These are phyloP conservation scores for Hansenula sp. DNA, from an alignment of 1,139 yeast species.

Conservation along the genomic window DNA sequence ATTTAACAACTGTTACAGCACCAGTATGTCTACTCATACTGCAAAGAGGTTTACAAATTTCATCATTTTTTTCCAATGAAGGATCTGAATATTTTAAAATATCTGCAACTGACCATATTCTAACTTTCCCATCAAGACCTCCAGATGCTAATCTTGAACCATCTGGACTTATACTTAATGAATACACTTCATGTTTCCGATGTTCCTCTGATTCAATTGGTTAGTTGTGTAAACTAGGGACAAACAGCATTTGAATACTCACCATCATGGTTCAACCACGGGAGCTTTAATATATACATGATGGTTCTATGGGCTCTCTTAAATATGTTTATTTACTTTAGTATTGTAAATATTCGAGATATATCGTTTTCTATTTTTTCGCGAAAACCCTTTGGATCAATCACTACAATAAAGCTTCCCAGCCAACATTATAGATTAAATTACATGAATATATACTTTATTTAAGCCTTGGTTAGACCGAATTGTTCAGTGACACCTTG, in stretches of 20 bases:
- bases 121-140: conserved; percentile 89
- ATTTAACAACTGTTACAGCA: conserved; percentile 88
- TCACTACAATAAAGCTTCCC: no score
- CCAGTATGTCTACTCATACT: conserved; percentile 88
- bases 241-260: conserved; percentile 8
- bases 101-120: conserved; percentile 80
- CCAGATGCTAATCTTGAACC: conserved; percentile 89
- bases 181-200: conserved; percentile 77
- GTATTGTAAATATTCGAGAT: no score
- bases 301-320: background rate
- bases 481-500: conserved; percentile 44
- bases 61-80: conserved; percentile 23
- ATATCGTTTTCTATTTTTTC: no score
- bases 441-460: no score
- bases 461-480: no score
- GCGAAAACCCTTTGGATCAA: no score
- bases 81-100: conserved; percentile 32
- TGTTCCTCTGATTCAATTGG: conserved; percentile 51
- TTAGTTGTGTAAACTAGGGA: no score
- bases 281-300: conserved; percentile 77
- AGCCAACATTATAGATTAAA: no score
- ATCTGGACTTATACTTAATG: conserved; percentile 76
- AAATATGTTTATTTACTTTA: no score
- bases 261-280: conserved; percentile 79
- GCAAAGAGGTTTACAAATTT: conserved; percentile 56